phyloP scores from a whole-genome alignment of 1,284 basidiomycete genomes.

The Ustilago trichophora region DNA sequence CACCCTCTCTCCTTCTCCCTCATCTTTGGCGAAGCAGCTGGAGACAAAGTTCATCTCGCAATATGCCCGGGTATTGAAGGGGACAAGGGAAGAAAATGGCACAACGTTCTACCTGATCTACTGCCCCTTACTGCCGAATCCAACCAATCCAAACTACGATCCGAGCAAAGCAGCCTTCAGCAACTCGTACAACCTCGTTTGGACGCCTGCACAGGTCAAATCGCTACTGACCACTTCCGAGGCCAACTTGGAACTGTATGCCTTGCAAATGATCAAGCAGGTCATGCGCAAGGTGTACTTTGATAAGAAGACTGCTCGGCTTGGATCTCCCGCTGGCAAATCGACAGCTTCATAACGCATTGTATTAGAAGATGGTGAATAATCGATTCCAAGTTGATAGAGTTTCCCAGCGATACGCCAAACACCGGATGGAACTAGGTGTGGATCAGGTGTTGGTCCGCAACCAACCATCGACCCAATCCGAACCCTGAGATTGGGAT shows the following conservation, averaged over 20 bases:
- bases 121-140: slow-evolving; percentile 58
- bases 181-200: slow-evolving; percentile 64
- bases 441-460: slow-evolving; percentile 14
- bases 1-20: too few species aligned
- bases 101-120: slow-evolving; percentile 51
- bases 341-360: too few species aligned
- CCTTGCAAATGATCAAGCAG: slow-evolving; percentile 27
- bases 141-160: slow-evolving; percentile 51
- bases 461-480: slow-evolving; percentile 41
- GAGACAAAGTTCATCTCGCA: slow-evolving; percentile 31
- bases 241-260: slow-evolving; percentile 53
- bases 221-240: slow-evolving; percentile 45
- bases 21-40: slow-evolving; percentile 7
- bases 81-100: slow-evolving; percentile 15
- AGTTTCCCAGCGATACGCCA: neutral
- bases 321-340: neutral
- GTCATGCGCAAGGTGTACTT: slow-evolving; percentile 39
- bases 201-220: slow-evolving; percentile 59
- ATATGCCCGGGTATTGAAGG: slow-evolving; percentile 39
- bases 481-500: neutral
- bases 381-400: too few species aligned
- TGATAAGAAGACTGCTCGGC: slow-evolving; percentile 37
- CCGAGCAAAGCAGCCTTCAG: slow-evolving; percentile 54
- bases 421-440: too few species aligned
- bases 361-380: too few species aligned